Percentiles rank a stretch among this genome's conserved stretches.
Conservation (phyloP, 148 eudicot genomes). For the Mesembryanthemum crystallinum region DNA sequence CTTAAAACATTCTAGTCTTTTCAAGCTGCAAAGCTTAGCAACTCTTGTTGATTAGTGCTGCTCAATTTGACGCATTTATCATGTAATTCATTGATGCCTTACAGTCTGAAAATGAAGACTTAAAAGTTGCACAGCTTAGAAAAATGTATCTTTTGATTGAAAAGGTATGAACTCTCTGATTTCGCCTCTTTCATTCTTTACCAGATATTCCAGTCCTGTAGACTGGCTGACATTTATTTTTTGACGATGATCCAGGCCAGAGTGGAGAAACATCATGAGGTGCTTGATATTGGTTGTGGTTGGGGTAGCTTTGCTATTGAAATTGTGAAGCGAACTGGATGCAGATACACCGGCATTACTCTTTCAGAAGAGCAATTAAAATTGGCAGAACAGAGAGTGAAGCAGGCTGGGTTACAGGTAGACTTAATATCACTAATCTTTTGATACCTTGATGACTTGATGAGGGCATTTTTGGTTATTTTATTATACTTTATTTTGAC, state of each 20-base stretch:
- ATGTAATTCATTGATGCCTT: background rate
- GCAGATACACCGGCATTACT: conserved; percentile 87
- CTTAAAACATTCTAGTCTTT: background rate
- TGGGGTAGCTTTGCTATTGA: conserved; percentile 94
- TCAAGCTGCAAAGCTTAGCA: background rate
- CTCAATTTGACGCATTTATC: background rate
- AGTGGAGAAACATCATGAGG: conserved; percentile 56
- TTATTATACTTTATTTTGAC: background rate
- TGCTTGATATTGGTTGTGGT: conserved; percentile 90
- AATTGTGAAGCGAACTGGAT: conserved; percentile 77
- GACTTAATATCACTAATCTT: background rate
- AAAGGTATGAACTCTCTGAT: conserved; percentile 37
- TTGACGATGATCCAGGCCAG: conserved; percentile 44
- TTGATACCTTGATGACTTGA: background rate
- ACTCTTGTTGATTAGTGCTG: background rate
- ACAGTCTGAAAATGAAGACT: conserved; percentile 72
- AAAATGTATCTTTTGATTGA: conserved; percentile 59
- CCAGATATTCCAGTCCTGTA: background rate
- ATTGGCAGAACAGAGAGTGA: conserved; percentile 67
- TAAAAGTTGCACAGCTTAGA: conserved; percentile 69
- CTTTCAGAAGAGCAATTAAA: conserved; percentile 68
- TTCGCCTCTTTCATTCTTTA: background rate
- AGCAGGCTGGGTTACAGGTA: conserved; percentile 89
- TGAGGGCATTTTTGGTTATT: too few species aligned
- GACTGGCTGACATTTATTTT: background rate